Evolutionary conservation across 371 early-diverging fungal species (phyloP), one percentile per base, ranked within the genome.

Genomic region (Rhizopus microsporus): DNA sequence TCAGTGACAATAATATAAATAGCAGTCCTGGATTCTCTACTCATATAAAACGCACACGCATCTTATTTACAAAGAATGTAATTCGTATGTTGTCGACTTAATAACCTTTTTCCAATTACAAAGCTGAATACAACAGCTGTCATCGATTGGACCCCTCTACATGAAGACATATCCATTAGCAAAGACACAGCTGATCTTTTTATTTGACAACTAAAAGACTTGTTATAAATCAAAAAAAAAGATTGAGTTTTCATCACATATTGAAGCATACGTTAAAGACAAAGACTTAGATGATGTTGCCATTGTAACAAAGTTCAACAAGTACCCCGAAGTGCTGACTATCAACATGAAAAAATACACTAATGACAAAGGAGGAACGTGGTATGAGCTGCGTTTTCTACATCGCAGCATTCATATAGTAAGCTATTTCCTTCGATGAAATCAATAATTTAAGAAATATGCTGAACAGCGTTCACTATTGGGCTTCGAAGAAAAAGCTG

Each of bases 361-460:
- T 5, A 42, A n/a, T n/a, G 42, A 42, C 9, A n/a, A 15, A 42
- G n/a, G 42, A 12, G 42, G 42, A 42, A 1, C 29, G 12, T 51
- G 51, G 51, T 51, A 51, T 12, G 51, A 51, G 5, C 31, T 51
- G 15, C 51, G 51, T 0, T 51, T 51, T 37, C n/a, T 33, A 10
- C 37, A 51, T 13, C 12, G 23, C 13, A 51, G 37, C 5, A 37
- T n/a, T n/a, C n/a, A n/a, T n/a, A n/a, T n/a, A n/a, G n/a, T n/a
- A n/a, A n/a, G 13, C 8, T 12, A 42, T n/a, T 12, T 42, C 8
- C 1, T 42, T 15, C 5, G 1, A n/a, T 12, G 8, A 42, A 42
- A 42, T 42, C 2, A 42, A 42, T n/a, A 42, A 42, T 42, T 7
- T 42, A 42, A 5, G 15, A n/a, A 13, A 42, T 42, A 42, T 8